A percentile compares a stretch with the other conserved stretches of the same genome.
These are phyloP conservation scores for Aegilops tauschii DNA, from an alignment of 176 grass and related monocot genomes.

Conservation along the genomic window DNA sequence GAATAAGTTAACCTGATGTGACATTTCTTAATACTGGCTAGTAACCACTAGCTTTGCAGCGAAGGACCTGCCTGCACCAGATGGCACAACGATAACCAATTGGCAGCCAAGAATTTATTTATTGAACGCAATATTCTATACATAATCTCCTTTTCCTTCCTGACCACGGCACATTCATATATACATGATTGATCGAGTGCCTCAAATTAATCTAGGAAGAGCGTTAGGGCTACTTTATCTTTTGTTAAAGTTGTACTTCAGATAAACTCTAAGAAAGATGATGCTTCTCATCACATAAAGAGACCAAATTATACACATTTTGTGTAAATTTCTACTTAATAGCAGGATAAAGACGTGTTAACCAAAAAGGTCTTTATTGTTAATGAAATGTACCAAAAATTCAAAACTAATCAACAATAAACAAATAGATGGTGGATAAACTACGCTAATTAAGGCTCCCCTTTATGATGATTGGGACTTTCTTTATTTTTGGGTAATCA, in stretches of 20 bases:
- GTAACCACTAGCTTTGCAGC: background rate
- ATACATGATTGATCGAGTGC: slow-evolving; percentile 4
- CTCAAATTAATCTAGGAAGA: background rate
- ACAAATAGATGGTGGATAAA: background rate
- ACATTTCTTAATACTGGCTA: slow-evolving; percentile 18
- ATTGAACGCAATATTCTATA: background rate
- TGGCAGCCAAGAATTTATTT: background rate
- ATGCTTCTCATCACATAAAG: background rate
- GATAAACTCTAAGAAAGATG: background rate
- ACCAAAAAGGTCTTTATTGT: background rate
- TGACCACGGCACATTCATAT: background rate
- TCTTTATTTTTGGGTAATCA: background rate
- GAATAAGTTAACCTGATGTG: slow-evolving; percentile 31
- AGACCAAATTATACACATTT: background rate
- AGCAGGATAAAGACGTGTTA: background rate
- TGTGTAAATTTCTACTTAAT: background rate
- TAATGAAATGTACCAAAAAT: background rate
- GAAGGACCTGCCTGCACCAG: background rate
- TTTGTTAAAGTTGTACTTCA: slow-evolving; percentile 6
- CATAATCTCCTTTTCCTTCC: background rate
- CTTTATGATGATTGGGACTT: slow-evolving; percentile 11
- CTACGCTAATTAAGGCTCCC: background rate
- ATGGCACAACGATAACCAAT: background rate
- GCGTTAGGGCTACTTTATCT: background rate
- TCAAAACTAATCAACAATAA: background rate